phyloP scores from a whole-genome alignment of 768 basidiomycete genomes.

The Xerocomellus intermedius region DNA sequence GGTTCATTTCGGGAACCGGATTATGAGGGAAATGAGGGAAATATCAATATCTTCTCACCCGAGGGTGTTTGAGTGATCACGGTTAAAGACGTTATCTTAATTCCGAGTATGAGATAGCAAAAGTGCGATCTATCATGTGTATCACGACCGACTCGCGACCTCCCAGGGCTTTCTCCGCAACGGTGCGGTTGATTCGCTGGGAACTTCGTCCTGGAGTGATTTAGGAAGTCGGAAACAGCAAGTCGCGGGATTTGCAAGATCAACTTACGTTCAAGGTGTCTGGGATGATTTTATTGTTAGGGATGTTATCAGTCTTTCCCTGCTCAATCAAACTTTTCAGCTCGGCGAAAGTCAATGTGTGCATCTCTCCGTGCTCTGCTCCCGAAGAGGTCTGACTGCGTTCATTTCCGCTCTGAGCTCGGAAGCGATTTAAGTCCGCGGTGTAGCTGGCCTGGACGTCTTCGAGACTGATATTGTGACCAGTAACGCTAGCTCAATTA shows the following conservation, averaged over 20 bases:
- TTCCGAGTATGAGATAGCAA: slow-evolving; percentile 10
- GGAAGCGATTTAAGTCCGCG: slow-evolving; percentile 12
- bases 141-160: slow-evolving; percentile 18
- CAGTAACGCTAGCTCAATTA: slow-evolving; percentile 29
- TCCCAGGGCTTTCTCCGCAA: slow-evolving; percentile 74
- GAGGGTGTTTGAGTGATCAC: slow-evolving; percentile 5
- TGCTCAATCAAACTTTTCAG: slow-evolving; percentile 69
- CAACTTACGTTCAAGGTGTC: slow-evolving; percentile 60
- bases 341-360: slow-evolving; percentile 60
- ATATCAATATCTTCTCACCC: slow-evolving; percentile 15
- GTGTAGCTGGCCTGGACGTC: slow-evolving; percentile 19
- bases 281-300: slow-evolving; percentile 74
- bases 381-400: neutral
- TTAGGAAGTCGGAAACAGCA: neutral
- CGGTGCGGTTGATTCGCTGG: slow-evolving; percentile 53
- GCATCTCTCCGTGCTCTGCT: slow-evolving; percentile 34
- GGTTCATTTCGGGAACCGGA: slow-evolving; percentile 8
- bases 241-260: neutral
- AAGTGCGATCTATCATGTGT: slow-evolving; percentile 11
- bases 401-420: slow-evolving; percentile 24
- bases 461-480: slow-evolving; percentile 28
- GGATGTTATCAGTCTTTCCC: slow-evolving; percentile 70
- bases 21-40: neutral
- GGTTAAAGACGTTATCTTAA: slow-evolving; percentile 15
- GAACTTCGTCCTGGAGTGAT: slow-evolving; percentile 45